Evolutionary conservation across 148 eudicot genomes (phyloP), one percentile per base, ranked within the genome.

Genomic region (Polygonum aviculare): DNA sequence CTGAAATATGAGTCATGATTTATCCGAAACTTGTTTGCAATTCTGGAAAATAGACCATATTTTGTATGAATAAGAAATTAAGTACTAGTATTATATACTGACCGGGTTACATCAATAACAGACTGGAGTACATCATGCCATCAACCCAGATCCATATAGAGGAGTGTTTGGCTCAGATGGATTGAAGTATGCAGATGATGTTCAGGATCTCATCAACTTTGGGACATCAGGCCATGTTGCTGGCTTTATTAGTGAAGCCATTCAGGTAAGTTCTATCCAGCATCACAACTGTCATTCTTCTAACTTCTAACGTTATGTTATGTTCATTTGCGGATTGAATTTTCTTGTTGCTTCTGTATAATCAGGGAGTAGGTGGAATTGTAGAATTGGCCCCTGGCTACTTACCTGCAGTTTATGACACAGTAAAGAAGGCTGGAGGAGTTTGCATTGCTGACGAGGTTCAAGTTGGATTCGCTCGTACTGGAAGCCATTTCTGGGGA

Each of bases 291-390:
- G 38, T 38, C 11, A 36, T 67, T 36, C 11, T 9, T 7, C 22
- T n/a, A n/a, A n/a, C n/a, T n/a, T n/a, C n/a, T n/a, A 57, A 19
- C 12, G 9, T 16, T 21, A 5, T 6, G 9, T 57, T 8, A 4
- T 11, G 45, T 3, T 22, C 8, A 67, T 35, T 48, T 26, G n/a
- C 49, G 41, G 15, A 5, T 15, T 7, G 35, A 18, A 9, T 39
- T 73, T n/a, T 36, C 7, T 67, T 5, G 11, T 16, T 10, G 21
- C 21, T 36, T 67, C 3, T 26, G 8, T 39, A 22, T 74, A 38
- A 70, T 73, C 87, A 96, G 99, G 99, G 99, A 82, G 99, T 96
- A 12, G 99, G 99, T 77, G 99, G 99, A 75, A 96, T 96, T 47
- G 39, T 93, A 55, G 99, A 96, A 76, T 80, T 91, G 81, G 99